These are phyloP conservation scores for Brassica nigra DNA, from an alignment of 345 rosid genomes.

Conservation along the genomic window DNA sequence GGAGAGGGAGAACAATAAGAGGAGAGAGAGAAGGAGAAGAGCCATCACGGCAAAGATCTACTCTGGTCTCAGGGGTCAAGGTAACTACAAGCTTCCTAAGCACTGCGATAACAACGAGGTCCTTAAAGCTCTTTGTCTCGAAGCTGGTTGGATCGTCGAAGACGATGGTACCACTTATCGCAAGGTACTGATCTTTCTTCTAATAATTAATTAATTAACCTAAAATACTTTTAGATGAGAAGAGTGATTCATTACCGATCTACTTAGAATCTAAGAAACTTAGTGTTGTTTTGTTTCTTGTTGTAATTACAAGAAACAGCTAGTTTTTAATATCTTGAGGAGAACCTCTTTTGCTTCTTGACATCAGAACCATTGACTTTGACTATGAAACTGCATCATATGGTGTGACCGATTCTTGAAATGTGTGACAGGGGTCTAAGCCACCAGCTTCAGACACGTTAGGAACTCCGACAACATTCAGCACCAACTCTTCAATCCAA, in stretches of 20 bases:
- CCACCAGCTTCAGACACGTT: conserved; percentile 55
- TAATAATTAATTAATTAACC: neutral
- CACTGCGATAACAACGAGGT: conserved; percentile 99
- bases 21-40: conserved; percentile 88
- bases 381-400: too few species aligned
- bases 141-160: conserved; percentile 95
- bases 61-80: conserved; percentile 86
- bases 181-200: conserved; percentile 50
- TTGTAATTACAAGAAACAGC: neutral
- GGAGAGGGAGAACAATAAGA: conserved; percentile 93
- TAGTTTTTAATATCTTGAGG: neutral
- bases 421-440: conserved; percentile 69
- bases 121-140: conserved; percentile 81
- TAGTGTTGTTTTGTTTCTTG: neutral
- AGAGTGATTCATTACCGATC: neutral
- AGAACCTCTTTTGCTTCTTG: neutral
- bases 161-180: conserved; percentile 95
- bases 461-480: conserved; percentile 55
- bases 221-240: conserved; percentile 3
- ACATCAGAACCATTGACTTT: too few species aligned
- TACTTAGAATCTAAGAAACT: neutral
- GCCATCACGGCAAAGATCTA: conserved; percentile 94
- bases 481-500: conserved; percentile 71
- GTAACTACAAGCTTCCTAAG: conserved; percentile 84
- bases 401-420: conserved; percentile 6